Percentiles rank a stretch among this genome's conserved stretches.
Conservation (phyloP, 495 filamentous ascomycete species). For the Cercophora newfieldiana region DNA sequence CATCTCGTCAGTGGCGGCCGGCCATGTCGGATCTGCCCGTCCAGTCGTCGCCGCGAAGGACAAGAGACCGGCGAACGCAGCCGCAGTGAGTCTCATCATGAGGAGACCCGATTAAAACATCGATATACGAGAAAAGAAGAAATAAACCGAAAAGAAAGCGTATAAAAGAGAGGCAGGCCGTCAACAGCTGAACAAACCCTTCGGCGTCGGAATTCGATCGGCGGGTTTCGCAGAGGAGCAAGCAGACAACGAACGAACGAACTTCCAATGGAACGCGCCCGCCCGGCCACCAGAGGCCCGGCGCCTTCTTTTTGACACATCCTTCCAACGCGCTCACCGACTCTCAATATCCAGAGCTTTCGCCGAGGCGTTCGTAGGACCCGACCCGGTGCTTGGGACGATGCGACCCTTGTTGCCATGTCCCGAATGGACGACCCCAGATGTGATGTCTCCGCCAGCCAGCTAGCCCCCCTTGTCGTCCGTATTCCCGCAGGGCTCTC, state of each 20-base stretch:
- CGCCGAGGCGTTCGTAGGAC: not conserved
- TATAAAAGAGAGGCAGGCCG: constrained; percentile 3
- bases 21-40: constrained; percentile 58
- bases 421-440: not conserved
- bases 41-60: constrained; percentile 32
- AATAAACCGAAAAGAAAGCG: not conserved
- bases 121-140: not conserved
- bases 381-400: not conserved
- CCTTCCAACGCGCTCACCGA: not conserved
- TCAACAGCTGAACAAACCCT: not conserved
- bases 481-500: constrained; percentile 15
- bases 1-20: constrained; percentile 58
- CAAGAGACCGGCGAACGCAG: constrained; percentile 33
- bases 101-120: constrained; percentile 19
- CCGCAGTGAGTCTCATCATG: constrained; percentile 29
- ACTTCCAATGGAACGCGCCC: not conserved
- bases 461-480: constrained; percentile 4
- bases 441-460: no score
- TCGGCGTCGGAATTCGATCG: not conserved
- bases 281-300: not conserved
- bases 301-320: constrained; percentile 1
- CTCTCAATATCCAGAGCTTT: not conserved
- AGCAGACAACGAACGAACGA: not conserved
- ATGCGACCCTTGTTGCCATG: not conserved
- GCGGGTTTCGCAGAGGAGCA: not conserved